Evolutionary conservation across 2,329 filamentous ascomycete species (phyloP).

Genomic region (Geoglossum cookeanum): DNA sequence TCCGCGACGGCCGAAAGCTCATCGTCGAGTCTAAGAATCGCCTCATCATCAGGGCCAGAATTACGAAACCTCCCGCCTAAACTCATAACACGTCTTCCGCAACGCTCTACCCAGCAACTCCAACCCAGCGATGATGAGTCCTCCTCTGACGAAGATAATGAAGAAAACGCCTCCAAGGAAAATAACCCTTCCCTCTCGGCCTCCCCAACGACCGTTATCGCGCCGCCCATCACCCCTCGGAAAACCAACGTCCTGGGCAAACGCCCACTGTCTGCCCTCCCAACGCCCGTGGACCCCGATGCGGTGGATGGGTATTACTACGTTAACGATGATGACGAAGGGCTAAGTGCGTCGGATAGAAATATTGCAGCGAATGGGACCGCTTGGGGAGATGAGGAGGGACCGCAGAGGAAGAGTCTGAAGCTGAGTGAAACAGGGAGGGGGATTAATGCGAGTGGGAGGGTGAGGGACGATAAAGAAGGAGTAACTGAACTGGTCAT

Average conservation of each 20-base stretch:
- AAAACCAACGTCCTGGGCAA: conserved; percentile 20
- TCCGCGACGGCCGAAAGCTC: not conserved
- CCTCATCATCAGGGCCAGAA: not conserved
- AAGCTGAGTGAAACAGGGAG: conserved; percentile 15
- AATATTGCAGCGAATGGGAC: conserved; percentile 23
- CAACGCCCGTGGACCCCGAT: conserved; percentile 16
- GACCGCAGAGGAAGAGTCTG: conserved; percentile 17
- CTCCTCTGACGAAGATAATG: conserved; percentile 17
- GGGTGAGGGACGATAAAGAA: not conserved
- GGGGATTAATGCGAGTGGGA: conserved; percentile 10
- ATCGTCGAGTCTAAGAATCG: not conserved
- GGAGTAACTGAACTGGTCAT: too few relatives aligned
- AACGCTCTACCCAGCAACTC: not conserved
- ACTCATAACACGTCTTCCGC: not conserved
- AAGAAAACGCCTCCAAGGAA: conserved; percentile 26
- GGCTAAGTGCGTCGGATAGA: conserved; percentile 19
- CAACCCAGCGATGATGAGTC: not conserved
- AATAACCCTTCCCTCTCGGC: conserved; percentile 27
- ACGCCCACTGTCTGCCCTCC: conserved; percentile 24
- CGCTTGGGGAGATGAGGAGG: conserved; percentile 7
- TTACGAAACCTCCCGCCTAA: not conserved
- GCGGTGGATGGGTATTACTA: conserved; percentile 12
- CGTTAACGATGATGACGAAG: conserved; percentile 14
- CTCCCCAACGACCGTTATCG: conserved; percentile 17
- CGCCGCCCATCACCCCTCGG: conserved; percentile 17